Evolutionary conservation across 768 basidiomycete species (phyloP).

Genomic region (Mycena metata): DNA sequence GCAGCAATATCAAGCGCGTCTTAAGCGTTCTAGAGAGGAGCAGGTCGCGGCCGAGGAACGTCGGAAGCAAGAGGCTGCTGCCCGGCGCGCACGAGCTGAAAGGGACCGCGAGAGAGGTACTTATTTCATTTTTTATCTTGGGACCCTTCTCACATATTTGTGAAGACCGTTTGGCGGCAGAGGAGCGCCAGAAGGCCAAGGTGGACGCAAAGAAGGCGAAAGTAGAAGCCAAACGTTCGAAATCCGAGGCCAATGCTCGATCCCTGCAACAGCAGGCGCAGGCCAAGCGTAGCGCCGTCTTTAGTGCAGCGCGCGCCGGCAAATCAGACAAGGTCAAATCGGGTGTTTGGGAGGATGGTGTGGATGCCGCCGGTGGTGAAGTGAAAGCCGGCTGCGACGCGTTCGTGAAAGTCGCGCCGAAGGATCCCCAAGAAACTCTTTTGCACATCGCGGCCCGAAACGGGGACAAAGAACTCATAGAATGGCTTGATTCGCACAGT

Average conservation of each 20-base stretch:
- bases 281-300: constrained; percentile 69
- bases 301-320: constrained; percentile 73
- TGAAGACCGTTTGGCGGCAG: constrained; percentile 68
- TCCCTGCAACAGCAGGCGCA: constrained; percentile 66
- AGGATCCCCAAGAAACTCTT: constrained; percentile 76
- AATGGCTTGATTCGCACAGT: constrained; percentile 84
- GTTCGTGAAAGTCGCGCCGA: constrained; percentile 59
- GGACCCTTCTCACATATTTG: constrained; percentile 11
- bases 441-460: constrained; percentile 73
- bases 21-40: constrained; percentile 65
- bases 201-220: constrained; percentile 68
- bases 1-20: constrained; percentile 66
- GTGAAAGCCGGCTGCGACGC: constrained; percentile 67
- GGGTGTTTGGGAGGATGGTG: constrained; percentile 76
- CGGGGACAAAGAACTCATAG: constrained; percentile 69
- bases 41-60: constrained; percentile 68
- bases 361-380: constrained; percentile 82
- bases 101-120: constrained; percentile 66
- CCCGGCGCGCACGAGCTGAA: constrained; percentile 60
- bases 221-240: constrained; percentile 62
- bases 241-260: constrained; percentile 64
- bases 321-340: constrained; percentile 69
- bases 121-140: constrained; percentile 7
- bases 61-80: constrained; percentile 61
- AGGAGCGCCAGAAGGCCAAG: constrained; percentile 70